Evolutionary conservation across 73 alveolate species (phyloP), one percentile per base, ranked within the genome.

Genomic region (Paramecium sonneborni): DNA sequence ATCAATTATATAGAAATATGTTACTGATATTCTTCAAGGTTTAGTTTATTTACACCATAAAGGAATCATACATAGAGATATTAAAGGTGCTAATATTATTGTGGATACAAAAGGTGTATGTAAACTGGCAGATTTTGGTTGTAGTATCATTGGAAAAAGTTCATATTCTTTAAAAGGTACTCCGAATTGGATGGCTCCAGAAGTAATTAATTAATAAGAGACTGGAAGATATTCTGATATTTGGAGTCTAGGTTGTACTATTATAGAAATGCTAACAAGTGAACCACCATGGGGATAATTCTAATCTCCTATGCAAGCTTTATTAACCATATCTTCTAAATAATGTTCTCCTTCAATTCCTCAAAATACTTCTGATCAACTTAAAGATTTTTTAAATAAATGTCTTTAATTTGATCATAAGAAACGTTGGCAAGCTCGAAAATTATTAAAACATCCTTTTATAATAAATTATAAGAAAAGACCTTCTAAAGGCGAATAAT

Each of bases 101-200:
- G 76, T 88, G 6, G 93, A 74, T 37, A 26, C 69, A 12, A 67
- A 52, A 43, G 94, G 96, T 11, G 46, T 76, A 14, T 56, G 79
- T 35, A 93, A 93, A 88, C 85, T 88, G 52, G 74, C 93, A 18
- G 96, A 93, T 68, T 88, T 93, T 88, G 94, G 96, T 23, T 74
- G 79, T 58, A 52, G 76, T 1, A 56, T 56, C 14, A 41, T 38
- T 84, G 69, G 38, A 0, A 26, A 41, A 26, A 14, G 44, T 32
- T 76, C 62, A 18, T 56, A 56, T 12, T 38, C 79, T 11, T 62
- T 72, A 20, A 32, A 85, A 76, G 98, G 98, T 12, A 95, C 98
- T 12, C 96, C 95, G 9, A 95, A 95, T 76, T 95, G 98, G 98
- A 95, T 95, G 98, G 96, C 98, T 0, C 98, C 98, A 20, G 98